Evolutionary conservation across 306 rosid genomes (phyloP).

Genomic region (Citrullus mucosospermus): DNA sequence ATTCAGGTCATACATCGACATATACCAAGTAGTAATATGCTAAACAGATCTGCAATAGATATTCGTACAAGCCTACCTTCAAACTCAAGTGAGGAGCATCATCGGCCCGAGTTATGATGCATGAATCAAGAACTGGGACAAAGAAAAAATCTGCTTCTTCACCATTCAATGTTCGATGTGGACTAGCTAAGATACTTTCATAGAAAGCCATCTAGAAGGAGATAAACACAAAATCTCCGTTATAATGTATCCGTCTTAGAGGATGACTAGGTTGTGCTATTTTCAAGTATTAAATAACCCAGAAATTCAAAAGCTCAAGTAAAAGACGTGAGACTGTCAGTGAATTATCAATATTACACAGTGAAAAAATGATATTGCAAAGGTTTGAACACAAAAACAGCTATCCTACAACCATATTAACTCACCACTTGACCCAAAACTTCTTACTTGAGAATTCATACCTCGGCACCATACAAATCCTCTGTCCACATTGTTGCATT

Average conservation of each 20-base stretch:
- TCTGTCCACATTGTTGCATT: slow-evolving; percentile 80
- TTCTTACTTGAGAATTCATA: slow-evolving; percentile 16
- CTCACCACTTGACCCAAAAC: background rate
- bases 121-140: slow-evolving; percentile 93
- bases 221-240: slow-evolving; percentile 6
- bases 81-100: slow-evolving; percentile 89
- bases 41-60: background rate
- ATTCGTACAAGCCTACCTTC: slow-evolving; percentile 27
- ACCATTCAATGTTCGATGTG: slow-evolving; percentile 78
- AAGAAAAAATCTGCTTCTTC: slow-evolving; percentile 95
- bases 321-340: background rate
- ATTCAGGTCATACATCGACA: slow-evolving; percentile 8
- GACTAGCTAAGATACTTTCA: slow-evolving; percentile 84
- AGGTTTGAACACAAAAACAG: background rate
- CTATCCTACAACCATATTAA: background rate
- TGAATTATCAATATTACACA: background rate
- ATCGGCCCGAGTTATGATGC: slow-evolving; percentile 85
- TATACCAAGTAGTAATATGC: background rate
- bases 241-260: background rate
- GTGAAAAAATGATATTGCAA: background rate
- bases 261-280: slow-evolving; percentile 1
- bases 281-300: background rate
- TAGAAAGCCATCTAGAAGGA: slow-evolving; percentile 69
- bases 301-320: background rate
- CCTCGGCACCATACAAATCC: slow-evolving; percentile 84